Conservation (phyloP, 352 stramenopile species). For the Pythium chondricola region DNA sequence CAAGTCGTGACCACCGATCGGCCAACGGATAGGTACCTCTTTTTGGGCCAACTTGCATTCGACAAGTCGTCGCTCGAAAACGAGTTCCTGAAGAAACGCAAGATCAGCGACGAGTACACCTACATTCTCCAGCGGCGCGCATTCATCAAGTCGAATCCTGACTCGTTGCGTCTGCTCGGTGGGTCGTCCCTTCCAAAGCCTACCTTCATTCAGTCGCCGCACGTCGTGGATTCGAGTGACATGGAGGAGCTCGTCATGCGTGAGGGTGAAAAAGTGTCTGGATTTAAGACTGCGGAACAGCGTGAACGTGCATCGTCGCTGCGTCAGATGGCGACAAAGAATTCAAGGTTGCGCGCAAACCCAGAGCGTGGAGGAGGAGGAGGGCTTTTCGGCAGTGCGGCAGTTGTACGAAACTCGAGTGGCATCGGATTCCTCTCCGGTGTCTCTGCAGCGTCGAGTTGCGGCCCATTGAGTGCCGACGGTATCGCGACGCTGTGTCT, state of each 20-base stretch:
- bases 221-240: constrained; percentile 32
- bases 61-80: constrained; percentile 19
- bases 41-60: constrained; percentile 11
- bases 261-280: constrained; percentile 29
- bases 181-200: constrained; percentile 34
- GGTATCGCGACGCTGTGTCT: no score
- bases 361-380: no score
- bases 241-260: constrained; percentile 41
- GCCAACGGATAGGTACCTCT: no score
- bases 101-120: constrained; percentile 63
- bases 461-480: no score
- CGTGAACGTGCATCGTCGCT: no score
- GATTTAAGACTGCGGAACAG: constrained; percentile 25
- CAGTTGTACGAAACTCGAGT: no score
- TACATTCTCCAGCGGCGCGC: constrained; percentile 62
- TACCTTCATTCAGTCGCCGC: constrained; percentile 46
- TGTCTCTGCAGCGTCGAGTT: no score
- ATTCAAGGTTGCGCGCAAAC: no score
- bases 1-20: constrained; percentile 4
- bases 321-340: no score
- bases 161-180: constrained; percentile 18
- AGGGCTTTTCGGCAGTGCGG: no score
- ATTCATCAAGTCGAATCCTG: constrained; percentile 18
- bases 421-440: no score
- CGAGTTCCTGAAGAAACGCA: constrained; percentile 47